Conservation (phyloP, 805 yeast genomes). For the Lipomyces sp. region DNA sequence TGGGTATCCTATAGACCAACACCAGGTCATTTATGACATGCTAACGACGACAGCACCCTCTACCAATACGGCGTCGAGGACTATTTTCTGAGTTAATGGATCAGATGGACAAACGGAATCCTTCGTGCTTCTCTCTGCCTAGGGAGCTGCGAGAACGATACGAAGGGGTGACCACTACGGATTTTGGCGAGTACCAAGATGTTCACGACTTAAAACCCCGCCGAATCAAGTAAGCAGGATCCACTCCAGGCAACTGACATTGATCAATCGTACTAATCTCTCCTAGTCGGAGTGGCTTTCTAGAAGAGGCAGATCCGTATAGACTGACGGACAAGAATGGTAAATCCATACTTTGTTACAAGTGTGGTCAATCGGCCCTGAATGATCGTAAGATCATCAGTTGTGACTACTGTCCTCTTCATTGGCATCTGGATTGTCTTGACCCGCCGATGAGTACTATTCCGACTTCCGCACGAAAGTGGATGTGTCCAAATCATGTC, state of each 20-base stretch:
- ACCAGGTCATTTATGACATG: background rate
- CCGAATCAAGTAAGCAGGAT: constrained; percentile 23
- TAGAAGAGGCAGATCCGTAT: constrained; percentile 65
- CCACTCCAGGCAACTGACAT: background rate
- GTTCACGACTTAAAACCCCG: constrained; percentile 32
- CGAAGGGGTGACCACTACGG: constrained; percentile 69
- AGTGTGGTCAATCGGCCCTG: constrained; percentile 74
- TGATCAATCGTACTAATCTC: background rate
- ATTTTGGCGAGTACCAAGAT: constrained; percentile 73
- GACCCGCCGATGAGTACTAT: constrained; percentile 73
- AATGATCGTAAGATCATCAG: constrained; percentile 61
- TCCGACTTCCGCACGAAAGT: constrained; percentile 72
- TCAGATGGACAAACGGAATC: constrained; percentile 62
- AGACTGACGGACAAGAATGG: constrained; percentile 70
- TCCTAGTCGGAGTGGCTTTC: constrained; percentile 48
- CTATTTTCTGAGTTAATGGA: constrained; percentile 64
- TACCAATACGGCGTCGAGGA: constrained; percentile 45
- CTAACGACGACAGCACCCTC: constrained; percentile 43
- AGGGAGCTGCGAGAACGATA: constrained; percentile 68
- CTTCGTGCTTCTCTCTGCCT: constrained; percentile 73
- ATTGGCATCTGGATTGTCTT: constrained; percentile 90
- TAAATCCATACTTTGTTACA: constrained; percentile 70
- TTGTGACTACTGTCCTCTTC: constrained; percentile 81
- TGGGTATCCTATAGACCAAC: background rate
- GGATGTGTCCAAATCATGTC: constrained; percentile 92